Evolutionary conservation across 148 eudicot species (phyloP).

Genomic region (Agrostemma githago): DNA sequence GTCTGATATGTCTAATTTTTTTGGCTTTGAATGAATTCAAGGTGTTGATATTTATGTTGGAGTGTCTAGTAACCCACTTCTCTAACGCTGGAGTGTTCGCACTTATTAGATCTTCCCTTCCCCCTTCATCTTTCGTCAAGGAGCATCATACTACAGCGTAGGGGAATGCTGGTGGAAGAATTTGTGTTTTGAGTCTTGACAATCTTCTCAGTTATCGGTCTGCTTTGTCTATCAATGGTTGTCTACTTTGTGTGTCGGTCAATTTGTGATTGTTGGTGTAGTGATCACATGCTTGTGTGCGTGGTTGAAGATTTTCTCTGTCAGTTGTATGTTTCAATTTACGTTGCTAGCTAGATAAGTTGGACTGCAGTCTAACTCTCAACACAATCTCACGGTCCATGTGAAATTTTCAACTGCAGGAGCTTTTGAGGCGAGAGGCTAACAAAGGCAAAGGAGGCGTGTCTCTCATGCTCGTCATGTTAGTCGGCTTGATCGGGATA

Average conservation of each 20-base stretch:
- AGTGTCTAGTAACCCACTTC: background rate
- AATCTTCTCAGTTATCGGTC: background rate
- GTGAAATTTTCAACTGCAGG: conserved; percentile 35
- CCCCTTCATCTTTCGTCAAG: background rate
- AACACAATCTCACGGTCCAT: background rate
- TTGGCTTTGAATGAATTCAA: too few relatives aligned
- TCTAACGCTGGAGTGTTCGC: background rate
- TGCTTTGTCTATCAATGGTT: too few relatives aligned
- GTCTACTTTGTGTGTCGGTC: background rate
- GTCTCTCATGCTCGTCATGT: conserved; percentile 43
- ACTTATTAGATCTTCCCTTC: background rate
- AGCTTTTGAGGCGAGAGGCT: conserved; percentile 50
- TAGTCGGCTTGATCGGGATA: conserved; percentile 56
- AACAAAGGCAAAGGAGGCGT: conserved; percentile 49
- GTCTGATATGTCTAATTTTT: too few relatives aligned
- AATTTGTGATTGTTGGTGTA: background rate
- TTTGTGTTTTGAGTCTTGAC: background rate
- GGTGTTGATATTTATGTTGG: too few relatives aligned
- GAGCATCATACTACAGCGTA: background rate
- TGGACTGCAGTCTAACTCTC: background rate
- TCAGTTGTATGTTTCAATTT: background rate
- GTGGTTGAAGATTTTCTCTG: background rate
- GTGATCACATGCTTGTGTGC: background rate
- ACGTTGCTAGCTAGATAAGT: background rate
- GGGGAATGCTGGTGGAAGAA: background rate